Conservation (phyloP, 2,329 filamentous ascomycete genomes). For the Tolypocladium album region DNA sequence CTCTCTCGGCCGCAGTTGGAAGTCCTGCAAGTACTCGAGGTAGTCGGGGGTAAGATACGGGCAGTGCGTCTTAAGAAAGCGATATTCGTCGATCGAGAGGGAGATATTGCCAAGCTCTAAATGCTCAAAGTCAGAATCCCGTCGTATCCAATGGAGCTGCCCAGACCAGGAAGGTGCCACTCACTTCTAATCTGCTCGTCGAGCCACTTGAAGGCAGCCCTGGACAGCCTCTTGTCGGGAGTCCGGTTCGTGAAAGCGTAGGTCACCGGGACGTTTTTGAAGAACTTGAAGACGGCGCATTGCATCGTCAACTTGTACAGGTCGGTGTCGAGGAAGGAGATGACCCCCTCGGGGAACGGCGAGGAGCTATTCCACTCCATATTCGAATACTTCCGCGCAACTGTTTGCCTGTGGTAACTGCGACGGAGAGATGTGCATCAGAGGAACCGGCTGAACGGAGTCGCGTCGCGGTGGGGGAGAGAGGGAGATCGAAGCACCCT, state of each 20-base stretch:
- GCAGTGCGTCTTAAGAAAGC: conserved; percentile 69
- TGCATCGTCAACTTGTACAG: conserved; percentile 99
- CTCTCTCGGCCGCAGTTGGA: conserved; percentile 69
- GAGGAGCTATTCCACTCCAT: conserved; percentile 60
- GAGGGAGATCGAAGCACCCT: not conserved
- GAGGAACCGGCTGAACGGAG: not conserved
- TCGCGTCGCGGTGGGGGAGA: not conserved
- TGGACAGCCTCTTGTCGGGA: conserved; percentile 80
- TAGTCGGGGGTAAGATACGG: conserved; percentile 71
- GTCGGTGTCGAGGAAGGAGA: conserved; percentile 72
- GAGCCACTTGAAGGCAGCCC: conserved; percentile 77
- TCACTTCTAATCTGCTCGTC: conserved; percentile 69
- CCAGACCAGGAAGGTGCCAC: conserved; percentile 12
- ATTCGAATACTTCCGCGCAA: not conserved
- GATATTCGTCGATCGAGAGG: conserved; percentile 67
- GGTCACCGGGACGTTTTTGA: conserved; percentile 69
- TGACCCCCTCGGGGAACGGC: conserved; percentile 63
- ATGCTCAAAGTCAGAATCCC: conserved; percentile 13
- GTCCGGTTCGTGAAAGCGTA: conserved; percentile 96
- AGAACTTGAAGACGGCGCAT: conserved; percentile 89
- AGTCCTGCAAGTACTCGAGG: conserved; percentile 69
- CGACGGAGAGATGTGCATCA: not conserved
- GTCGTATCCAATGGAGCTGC: not conserved
- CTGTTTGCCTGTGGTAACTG: not conserved
- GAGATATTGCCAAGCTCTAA: conserved; percentile 72